Base-by-base conservation (phyloP, 2,329 filamentous ascomycete species). In the Claviceps citrina region DNA sequence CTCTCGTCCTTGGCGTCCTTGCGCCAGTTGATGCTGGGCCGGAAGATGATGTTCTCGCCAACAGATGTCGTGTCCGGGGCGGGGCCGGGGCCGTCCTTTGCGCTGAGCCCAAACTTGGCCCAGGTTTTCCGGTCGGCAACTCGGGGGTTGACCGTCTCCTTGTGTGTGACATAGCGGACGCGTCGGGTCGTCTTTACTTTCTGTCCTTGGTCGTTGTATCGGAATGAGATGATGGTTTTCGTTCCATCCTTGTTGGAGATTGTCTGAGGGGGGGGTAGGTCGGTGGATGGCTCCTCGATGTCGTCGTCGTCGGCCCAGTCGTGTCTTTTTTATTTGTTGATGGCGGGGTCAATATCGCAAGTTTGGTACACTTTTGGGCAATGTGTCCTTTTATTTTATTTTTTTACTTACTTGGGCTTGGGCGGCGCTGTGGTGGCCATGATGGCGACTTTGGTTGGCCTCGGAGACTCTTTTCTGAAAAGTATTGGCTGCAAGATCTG, bases 251-350 rank as follows among this genome's bases (percentile, higher is more conserved):
- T 94, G 77, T 98, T 96, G 61, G 81, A 81, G 61, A 85, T 89
- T 53, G 89, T 83, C 67, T 91, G 81, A 51, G 84, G 78, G 51
- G 83, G 74, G 45, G 91, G 91, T 53, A 98, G 82, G 43, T 76
- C 72, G 49, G 64, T 62, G 51, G 61, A 55, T 51, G 74, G 68
- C 67, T 82, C 76, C 64, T 91, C 82, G 65, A 85, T 81, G 57
- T 89, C 84, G 60, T 93, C 86, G 60, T 91, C 84, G 68, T 96
- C 91, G 61, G 91, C 89, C 89, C 89, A 96, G 73, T 95, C 87
- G 52, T 70, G 67, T 60, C 68, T 70, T 40, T 66, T 53, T 51
- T 49, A 16, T 30, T 15, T 27, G 26, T 24, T 24, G 38, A 51
- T 57, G 51, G 56, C 58, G 59, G 57, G 55, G 59, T 62, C 54